A percentile compares a stretch with the other conserved stretches of the same genome.
These are phyloP conservation scores for Cudoniella acicularis DNA, from an alignment of 495 filamentous ascomycete species.

Conservation along the genomic window DNA sequence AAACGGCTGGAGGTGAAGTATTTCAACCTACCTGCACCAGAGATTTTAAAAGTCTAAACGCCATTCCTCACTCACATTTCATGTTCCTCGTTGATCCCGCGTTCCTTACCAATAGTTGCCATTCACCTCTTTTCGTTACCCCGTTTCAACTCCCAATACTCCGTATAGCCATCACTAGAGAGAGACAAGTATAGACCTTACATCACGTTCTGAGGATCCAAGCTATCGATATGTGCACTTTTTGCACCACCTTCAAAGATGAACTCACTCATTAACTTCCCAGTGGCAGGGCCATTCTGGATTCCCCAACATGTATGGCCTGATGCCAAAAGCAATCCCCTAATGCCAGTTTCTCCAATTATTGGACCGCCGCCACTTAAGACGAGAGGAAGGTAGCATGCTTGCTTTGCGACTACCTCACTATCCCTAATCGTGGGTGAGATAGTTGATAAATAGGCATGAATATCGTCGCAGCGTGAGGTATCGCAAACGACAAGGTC, in stretches of 20 bases:
- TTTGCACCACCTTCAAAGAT: constrained; percentile 74
- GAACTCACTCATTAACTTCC: constrained; percentile 82
- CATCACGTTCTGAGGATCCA: constrained; percentile 59
- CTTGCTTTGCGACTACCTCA: constrained; percentile 75
- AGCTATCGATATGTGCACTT: constrained; percentile 66
- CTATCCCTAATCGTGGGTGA: constrained; percentile 74
- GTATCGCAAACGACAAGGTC: constrained; percentile 76
- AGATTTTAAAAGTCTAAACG: too few species aligned
- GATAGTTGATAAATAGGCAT: constrained; percentile 74
- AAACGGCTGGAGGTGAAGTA: too few species aligned
- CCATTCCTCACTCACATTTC: too few species aligned
- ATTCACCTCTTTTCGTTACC: too few species aligned
- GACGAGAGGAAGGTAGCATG: constrained; percentile 84
- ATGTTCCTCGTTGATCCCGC: too few species aligned
- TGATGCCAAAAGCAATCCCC: constrained; percentile 77
- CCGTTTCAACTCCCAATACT: too few species aligned
- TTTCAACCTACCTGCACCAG: too few species aligned
- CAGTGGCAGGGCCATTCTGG: constrained; percentile 91
- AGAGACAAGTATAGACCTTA: background rate
- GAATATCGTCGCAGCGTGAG: constrained; percentile 78
- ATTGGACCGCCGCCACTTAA: constrained; percentile 66
- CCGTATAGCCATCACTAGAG: too few species aligned
- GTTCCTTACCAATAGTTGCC: too few species aligned
- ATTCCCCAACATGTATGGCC: constrained; percentile 99
- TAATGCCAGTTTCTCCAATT: constrained; percentile 69